Percentiles rank a stretch among this genome's conserved stretches.
phyloP scores from a whole-genome alignment of 129 eudicot species.

The Dittrichia graveolens region DNA sequence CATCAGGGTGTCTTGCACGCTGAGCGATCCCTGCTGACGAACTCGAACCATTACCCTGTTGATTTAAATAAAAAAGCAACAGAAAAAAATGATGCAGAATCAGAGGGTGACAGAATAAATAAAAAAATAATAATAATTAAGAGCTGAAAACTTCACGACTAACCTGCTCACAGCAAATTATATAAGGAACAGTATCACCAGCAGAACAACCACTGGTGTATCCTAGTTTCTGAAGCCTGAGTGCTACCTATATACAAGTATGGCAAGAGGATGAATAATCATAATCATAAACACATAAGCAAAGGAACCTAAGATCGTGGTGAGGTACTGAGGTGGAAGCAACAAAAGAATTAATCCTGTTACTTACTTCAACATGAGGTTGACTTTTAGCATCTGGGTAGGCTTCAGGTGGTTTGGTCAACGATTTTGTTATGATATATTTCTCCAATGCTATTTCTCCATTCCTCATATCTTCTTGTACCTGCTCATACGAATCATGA shows the following conservation, averaged over 20 bases:
- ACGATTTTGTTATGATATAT: constrained; percentile 83
- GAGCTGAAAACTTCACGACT: constrained; percentile 17
- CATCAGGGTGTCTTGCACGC: constrained; percentile 99
- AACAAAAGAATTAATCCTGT: neutral
- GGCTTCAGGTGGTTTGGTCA: constrained; percentile 97
- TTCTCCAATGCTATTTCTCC: constrained; percentile 88
- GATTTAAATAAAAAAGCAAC: neutral
- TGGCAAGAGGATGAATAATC: constrained; percentile 17
- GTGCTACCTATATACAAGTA: constrained; percentile 63
- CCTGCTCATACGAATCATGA: constrained; percentile 49
- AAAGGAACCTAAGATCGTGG: neutral
- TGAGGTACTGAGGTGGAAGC: constrained; percentile 4
- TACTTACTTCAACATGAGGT: constrained; percentile 95
- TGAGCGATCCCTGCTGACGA: constrained; percentile 87
- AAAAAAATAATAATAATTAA: neutral
- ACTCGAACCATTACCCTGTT: constrained; percentile 68
- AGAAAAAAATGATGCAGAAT: neutral
- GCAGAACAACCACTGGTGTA: constrained; percentile 88
- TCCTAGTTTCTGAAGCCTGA: constrained; percentile 81
- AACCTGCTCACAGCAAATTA: constrained; percentile 97
- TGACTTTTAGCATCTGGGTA: constrained; percentile 97
- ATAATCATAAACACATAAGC: constrained; percentile 14
- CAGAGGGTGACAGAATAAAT: neutral
- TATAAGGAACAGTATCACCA: constrained; percentile 96
- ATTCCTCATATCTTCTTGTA: constrained; percentile 94